phyloP scores from a whole-genome alignment of 345 rosid species.

The Geranium rotundifolium region DNA sequence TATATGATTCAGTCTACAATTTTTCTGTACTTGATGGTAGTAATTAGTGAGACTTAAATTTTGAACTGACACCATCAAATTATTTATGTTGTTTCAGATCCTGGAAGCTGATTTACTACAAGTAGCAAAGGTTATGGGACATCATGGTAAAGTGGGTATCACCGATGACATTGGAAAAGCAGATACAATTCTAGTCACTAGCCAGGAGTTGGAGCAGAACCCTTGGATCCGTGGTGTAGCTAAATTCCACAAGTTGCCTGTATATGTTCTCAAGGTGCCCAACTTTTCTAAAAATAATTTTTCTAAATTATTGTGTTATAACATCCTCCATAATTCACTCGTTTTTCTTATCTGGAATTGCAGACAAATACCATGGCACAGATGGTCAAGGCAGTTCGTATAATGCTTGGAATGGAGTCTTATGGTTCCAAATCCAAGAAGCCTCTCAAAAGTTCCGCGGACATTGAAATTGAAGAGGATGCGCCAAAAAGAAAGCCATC shows the following conservation, averaged over 20 bases:
- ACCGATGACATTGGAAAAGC: slow-evolving; percentile 81
- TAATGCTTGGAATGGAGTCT: slow-evolving; percentile 72
- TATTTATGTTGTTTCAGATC: slow-evolving; percentile 31
- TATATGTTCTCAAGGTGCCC: slow-evolving; percentile 72
- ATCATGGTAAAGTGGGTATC: slow-evolving; percentile 55
- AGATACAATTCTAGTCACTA: slow-evolving; percentile 71
- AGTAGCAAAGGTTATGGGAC: slow-evolving; percentile 88
- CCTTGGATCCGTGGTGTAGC: slow-evolving; percentile 80
- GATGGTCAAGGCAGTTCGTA: slow-evolving; percentile 89
- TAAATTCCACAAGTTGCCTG: slow-evolving; percentile 62
- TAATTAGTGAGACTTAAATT: neutral
- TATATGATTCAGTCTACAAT: neutral
- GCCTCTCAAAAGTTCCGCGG: slow-evolving; percentile 25
- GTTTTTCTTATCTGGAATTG: slow-evolving; percentile 13
- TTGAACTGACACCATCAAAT: neutral
- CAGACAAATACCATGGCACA: slow-evolving; percentile 95
- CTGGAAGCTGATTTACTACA: slow-evolving; percentile 76
- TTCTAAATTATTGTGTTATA: neutral
- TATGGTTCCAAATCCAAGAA: slow-evolving; percentile 29
- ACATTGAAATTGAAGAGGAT: slow-evolving; percentile 76
- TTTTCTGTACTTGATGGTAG: no score
- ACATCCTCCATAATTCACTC: neutral
- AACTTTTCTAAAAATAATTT: neutral
- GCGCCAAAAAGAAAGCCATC: slow-evolving; percentile 80
- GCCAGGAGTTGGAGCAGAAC: slow-evolving; percentile 65